Percentiles rank a stretch among this genome's conserved stretches.
Conservation (phyloP, 108 stramenopile genomes). For the Fragilariopsis cylindrus region DNA sequence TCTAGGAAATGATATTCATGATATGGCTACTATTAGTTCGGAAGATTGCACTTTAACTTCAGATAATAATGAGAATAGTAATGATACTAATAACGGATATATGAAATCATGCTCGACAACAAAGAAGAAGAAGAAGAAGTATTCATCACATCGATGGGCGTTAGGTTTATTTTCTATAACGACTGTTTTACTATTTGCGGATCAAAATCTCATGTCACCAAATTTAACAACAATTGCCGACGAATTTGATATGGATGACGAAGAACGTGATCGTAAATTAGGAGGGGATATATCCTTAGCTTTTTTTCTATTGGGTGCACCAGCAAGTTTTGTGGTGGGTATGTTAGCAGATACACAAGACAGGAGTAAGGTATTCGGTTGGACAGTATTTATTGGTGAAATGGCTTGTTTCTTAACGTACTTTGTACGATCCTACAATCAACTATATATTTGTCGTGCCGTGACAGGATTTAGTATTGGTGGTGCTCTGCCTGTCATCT, state of each 20-base stretch:
- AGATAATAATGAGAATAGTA: too few relatives aligned
- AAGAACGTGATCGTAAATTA: conserved; percentile 75
- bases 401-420: conserved; percentile 73
- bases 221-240: conserved; percentile 77
- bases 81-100: too few relatives aligned
- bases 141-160: conserved; percentile 24
- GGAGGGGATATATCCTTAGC: conserved; percentile 85
- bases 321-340: conserved; percentile 70
- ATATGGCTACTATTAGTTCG: too few relatives aligned
- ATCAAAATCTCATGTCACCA: conserved; percentile 87
- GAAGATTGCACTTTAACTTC: too few relatives aligned
- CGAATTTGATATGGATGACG: conserved; percentile 74
- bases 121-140: conserved; percentile 5
- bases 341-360: conserved; percentile 41
- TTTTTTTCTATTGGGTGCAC: conserved; percentile 81
- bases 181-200: conserved; percentile 78
- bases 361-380: conserved; percentile 59
- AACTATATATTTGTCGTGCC: conserved; percentile 75
- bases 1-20: too few relatives aligned
- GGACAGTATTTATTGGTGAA: conserved; percentile 82
- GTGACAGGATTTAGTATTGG: conserved; percentile 83
- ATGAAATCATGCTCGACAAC: neutral
- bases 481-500: conserved; percentile 82
- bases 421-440: conserved; percentile 59
- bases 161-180: conserved; percentile 63